These are phyloP conservation scores for Syzygium syzygioides DNA, from an alignment of 441 rosid species.

Conservation along the genomic window DNA sequence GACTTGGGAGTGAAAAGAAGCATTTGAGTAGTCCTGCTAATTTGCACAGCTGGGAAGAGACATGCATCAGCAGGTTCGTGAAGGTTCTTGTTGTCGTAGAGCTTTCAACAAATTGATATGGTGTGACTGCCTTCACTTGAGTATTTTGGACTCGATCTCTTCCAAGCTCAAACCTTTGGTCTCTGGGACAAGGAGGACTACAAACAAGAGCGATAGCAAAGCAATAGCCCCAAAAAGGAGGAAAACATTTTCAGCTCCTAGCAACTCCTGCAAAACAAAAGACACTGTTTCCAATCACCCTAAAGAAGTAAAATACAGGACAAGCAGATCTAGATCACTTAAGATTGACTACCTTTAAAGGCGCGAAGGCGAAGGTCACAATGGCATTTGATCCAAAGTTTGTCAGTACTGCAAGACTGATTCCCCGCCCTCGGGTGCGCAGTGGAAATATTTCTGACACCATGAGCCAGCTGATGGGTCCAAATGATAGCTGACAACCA, in stretches of 20 bases:
- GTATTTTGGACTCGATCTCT: conserved; percentile 82
- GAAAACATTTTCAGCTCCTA: conserved; percentile 89
- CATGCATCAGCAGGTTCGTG: neutral
- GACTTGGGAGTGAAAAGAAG: neutral
- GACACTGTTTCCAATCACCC: neutral
- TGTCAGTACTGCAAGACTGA: conserved; percentile 93
- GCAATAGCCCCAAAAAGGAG: conserved; percentile 84
- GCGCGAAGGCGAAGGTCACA: conserved; percentile 92
- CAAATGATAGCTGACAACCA: conserved; percentile 66
- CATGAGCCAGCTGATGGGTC: conserved; percentile 99
- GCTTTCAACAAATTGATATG: neutral
- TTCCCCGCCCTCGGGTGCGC: conserved; percentile 74
- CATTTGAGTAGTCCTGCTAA: neutral
- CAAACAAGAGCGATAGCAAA: conserved; percentile 54
- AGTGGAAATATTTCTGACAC: conserved; percentile 94
- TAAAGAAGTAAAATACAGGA: neutral
- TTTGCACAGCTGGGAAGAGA: neutral
- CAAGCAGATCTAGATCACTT: neutral
- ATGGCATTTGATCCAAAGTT: conserved; percentile 95
- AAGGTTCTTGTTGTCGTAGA: neutral
- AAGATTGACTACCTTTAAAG: conserved; percentile 57
- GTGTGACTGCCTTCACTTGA: conserved; percentile 38
- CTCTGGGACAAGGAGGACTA: conserved; percentile 65
- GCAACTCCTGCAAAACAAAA: conserved; percentile 56
- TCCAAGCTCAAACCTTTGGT: conserved; percentile 97